Conservation (phyloP, 1,139 yeast genomes). For the Candida pseudoviswanathii region DNA sequence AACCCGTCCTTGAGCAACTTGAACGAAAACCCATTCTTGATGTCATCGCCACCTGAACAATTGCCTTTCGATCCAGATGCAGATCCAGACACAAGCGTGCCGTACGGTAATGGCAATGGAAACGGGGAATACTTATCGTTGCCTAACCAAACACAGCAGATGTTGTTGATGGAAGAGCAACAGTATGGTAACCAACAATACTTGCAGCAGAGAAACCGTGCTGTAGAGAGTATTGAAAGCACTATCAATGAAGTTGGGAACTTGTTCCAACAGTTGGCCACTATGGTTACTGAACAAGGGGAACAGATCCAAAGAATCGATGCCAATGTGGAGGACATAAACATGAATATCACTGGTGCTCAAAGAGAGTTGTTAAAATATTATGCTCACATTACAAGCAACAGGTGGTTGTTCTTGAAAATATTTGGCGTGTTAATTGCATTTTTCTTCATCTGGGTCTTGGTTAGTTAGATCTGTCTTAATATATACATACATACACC, state of each 20-base stretch:
- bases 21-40: slow-evolving; percentile 48
- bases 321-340: slow-evolving; percentile 91
- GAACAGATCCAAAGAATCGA: slow-evolving; percentile 95
- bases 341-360: slow-evolving; percentile 87
- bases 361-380: slow-evolving; percentile 91
- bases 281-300: slow-evolving; percentile 98
- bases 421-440: slow-evolving; percentile 84
- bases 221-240: slow-evolving; percentile 93
- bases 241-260: slow-evolving; percentile 97
- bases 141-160: slow-evolving; percentile 81
- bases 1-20: slow-evolving; percentile 17
- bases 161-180: slow-evolving; percentile 73
- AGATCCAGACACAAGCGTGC: slow-evolving; percentile 35
- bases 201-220: slow-evolving; percentile 80
- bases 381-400: slow-evolving; percentile 83
- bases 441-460: slow-evolving; percentile 76
- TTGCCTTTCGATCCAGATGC: slow-evolving; percentile 18
- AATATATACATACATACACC: neutral
- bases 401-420: slow-evolving; percentile 89
- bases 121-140: slow-evolving; percentile 51
- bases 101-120: slow-evolving; percentile 23
- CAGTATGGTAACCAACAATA: slow-evolving; percentile 67
- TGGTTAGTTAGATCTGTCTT: slow-evolving; percentile 52
- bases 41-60: slow-evolving; percentile 16
- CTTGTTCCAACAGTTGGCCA: slow-evolving; percentile 89